Percentiles rank a stretch among this genome's conserved stretches.
Conservation (phyloP, 2,329 filamentous ascomycete species). For the Polychaeton citri region DNA sequence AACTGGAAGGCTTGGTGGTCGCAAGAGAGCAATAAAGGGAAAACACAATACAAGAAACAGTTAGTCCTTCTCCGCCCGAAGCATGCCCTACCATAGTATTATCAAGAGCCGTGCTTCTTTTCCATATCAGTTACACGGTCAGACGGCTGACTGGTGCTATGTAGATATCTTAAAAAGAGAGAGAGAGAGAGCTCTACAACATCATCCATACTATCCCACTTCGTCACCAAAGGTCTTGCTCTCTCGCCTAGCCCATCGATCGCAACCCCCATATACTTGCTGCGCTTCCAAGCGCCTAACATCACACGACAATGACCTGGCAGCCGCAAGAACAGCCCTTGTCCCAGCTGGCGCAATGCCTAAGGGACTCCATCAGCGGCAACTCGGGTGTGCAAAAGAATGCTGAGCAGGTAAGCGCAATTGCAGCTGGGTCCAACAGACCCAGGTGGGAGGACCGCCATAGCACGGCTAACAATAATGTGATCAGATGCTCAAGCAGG, state of each 20-base stretch:
- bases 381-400: constrained; percentile 75
- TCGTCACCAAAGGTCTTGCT: no score
- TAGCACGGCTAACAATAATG: constrained; percentile 1
- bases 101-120: no score
- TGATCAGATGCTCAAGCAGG: constrained; percentile 76
- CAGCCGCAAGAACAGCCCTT: constrained; percentile 79
- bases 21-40: no score
- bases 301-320: constrained; percentile 60
- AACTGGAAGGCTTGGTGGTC: no score
- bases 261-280: neutral
- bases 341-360: constrained; percentile 74
- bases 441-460: constrained; percentile 8
- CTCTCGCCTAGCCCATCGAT: neutral
- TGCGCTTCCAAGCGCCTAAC: neutral
- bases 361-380: constrained; percentile 83
- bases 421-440: constrained; percentile 23
- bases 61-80: neutral
- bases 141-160: neutral
- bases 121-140: neutral
- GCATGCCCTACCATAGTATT: neutral
- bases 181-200: no score
- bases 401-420: constrained; percentile 58
- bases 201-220: no score
- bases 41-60: no score
- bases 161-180: neutral